Base-by-base conservation (phyloP, 1,284 basidiomycete species). In the Mycena sp. region DNA sequence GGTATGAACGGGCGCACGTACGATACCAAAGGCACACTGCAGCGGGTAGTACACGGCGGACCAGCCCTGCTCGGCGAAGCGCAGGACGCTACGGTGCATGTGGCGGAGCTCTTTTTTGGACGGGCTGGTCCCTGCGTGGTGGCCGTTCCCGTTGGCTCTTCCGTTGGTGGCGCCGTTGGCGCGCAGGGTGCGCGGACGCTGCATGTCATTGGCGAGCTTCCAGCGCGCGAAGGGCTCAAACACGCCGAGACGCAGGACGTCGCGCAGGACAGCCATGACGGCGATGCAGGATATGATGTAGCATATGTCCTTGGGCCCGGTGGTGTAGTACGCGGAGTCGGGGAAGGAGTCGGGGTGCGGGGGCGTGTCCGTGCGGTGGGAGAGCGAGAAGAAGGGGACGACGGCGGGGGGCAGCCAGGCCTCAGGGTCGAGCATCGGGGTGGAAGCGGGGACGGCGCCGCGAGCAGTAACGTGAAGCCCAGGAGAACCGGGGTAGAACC, bases 31-130 rank as follows among this genome's bases (percentile, higher is more conserved):
- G 23, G 77, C 76, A 85, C 90, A 96, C 68, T 90, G 91, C 7
- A 87, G 69, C 37, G 85, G 79, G 75, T 94, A 96, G 79, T 97
- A 98, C 46, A 93, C 77, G 52, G 91, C 83, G 44, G 88, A 88
- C 94, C 95, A 99, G 54, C 94, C 92, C 79, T 99, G 97, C 78
- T 99, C 97, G 4, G 95, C 94, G 73, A 99, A 99, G 64, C 97
- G 84, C 49, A 92, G 76, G 44, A 95, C 88, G 67, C 87, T 90
- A 73, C 92, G 86, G 58, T 90, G 85, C 65, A 93, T 79, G 67
- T 80, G 83, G 45, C 80, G 83, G 11, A 82, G 77, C 70, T 91
- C 85, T 64, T 79, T 81, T 67, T 76, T 71, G 14, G 77, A 74
- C 3, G 46, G n/a, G n/a, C n/a, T 44, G n/a, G 11, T 35, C 23